Conservation (phyloP, 2,329 filamentous ascomycete species). For the Hortaea werneckii region DNA sequence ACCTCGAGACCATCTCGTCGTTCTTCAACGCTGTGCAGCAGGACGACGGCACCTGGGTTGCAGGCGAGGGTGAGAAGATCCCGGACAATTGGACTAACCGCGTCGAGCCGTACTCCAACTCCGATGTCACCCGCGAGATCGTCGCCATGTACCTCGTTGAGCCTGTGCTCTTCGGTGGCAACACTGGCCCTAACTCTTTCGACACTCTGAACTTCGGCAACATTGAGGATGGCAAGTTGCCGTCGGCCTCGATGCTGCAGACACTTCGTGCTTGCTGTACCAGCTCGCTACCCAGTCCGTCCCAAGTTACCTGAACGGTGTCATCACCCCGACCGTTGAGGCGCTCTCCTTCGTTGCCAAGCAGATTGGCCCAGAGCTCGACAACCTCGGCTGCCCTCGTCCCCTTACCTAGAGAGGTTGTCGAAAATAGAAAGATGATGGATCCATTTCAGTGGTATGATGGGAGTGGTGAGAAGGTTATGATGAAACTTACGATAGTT, state of each 20-base stretch:
- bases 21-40: constrained; percentile 35
- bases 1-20: constrained; percentile 26
- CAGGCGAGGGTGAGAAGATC: constrained; percentile 30
- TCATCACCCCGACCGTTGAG: constrained; percentile 29
- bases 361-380: constrained; percentile 23
- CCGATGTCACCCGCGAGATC: constrained; percentile 31
- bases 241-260: constrained; percentile 16
- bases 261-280: constrained; percentile 34
- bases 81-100: constrained; percentile 34
- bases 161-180: constrained; percentile 36
- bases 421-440: background rate
- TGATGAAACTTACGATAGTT: too few species aligned
- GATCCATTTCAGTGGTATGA: too few species aligned
- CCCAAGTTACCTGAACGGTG: constrained; percentile 28
- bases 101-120: constrained; percentile 26
- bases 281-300: constrained; percentile 30
- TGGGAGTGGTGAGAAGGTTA: too few species aligned
- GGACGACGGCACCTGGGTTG: constrained; percentile 28
- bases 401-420: constrained; percentile 8
- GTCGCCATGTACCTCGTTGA: constrained; percentile 31
- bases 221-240: constrained; percentile 31
- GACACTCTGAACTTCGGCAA: constrained; percentile 28
- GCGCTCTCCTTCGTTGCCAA: constrained; percentile 22
- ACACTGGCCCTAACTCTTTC: constrained; percentile 26
- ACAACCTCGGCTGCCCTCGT: constrained; percentile 29